Conservation (phyloP, 148 eudicot genomes). For the Hydrangea macrophylla region DNA sequence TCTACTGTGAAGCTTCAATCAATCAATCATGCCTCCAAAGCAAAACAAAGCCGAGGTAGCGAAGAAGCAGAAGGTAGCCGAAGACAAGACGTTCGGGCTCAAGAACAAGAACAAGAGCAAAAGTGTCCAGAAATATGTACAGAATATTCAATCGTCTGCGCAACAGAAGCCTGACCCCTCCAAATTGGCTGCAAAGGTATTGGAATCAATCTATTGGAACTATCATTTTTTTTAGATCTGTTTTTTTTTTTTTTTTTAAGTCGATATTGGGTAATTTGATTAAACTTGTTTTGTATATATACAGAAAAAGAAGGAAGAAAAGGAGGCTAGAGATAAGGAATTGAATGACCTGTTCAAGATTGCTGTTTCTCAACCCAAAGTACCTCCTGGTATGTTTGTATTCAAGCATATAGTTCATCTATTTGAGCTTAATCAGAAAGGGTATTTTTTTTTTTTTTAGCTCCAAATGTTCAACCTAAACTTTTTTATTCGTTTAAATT, state of each 20-base stretch:
- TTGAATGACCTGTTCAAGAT: constrained; percentile 69
- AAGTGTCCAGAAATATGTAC: constrained; percentile 74
- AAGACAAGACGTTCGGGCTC: constrained; percentile 74
- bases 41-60: constrained; percentile 57
- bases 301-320: constrained; percentile 79
- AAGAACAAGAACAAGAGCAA: constrained; percentile 77
- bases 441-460: too few species aligned
- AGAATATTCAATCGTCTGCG: constrained; percentile 43
- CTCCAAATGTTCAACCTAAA: not conserved
- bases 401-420: not conserved
- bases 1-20: not conserved
- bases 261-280: not conserved
- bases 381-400: constrained; percentile 44
- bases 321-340: constrained; percentile 66
- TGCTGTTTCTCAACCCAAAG: constrained; percentile 79
- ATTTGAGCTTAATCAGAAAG: too few species aligned
- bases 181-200: constrained; percentile 60
- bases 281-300: not conserved
- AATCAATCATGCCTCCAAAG: constrained; percentile 52
- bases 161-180: constrained; percentile 54
- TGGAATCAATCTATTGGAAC: not conserved
- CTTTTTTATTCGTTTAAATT: not conserved
- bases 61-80: constrained; percentile 62
- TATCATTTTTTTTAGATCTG: not conserved
- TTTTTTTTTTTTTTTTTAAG: not conserved